A percentile compares a stretch with the other conserved stretches of the same genome.
Conservation (phyloP, 768 basidiomycete genomes). For the Psilocybe cyanescens region DNA sequence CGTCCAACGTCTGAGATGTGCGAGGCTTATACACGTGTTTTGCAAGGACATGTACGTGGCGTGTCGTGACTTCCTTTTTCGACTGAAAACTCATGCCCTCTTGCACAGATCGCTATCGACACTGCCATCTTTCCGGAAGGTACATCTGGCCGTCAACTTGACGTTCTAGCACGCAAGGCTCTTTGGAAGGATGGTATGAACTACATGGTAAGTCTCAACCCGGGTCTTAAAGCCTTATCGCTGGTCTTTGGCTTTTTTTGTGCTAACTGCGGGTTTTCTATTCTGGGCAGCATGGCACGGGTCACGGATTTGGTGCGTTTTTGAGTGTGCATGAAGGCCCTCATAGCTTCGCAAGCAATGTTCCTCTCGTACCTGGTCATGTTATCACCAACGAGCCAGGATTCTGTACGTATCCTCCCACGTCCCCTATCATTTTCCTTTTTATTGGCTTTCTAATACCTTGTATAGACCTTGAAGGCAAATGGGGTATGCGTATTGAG, state of each 20-base stretch:
- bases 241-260: not conserved
- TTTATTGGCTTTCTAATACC: constrained; percentile 14
- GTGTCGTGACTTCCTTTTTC: constrained; percentile 20
- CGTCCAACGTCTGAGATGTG: constrained; percentile 84
- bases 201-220: constrained; percentile 60
- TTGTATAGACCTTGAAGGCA: constrained; percentile 66
- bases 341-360: constrained; percentile 71
- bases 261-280: constrained; percentile 11
- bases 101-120: constrained; percentile 83
- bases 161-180: constrained; percentile 88
- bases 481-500: constrained; percentile 93
- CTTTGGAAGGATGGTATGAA: constrained; percentile 88
- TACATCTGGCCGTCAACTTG: constrained; percentile 80
- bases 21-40: constrained; percentile 91
- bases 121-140: constrained; percentile 89
- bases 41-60: constrained; percentile 90
- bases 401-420: constrained; percentile 63
- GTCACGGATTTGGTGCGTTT: constrained; percentile 89
- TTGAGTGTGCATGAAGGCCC: constrained; percentile 87
- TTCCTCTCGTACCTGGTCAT: constrained; percentile 82
- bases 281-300: constrained; percentile 81
- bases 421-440: constrained; percentile 13
- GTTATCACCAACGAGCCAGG: constrained; percentile 96
- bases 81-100: constrained; percentile 16
- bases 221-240: constrained; percentile 1